phyloP scores from a whole-genome alignment of 2,329 filamentous ascomycete genomes.

The Thielaviopsis populi region DNA sequence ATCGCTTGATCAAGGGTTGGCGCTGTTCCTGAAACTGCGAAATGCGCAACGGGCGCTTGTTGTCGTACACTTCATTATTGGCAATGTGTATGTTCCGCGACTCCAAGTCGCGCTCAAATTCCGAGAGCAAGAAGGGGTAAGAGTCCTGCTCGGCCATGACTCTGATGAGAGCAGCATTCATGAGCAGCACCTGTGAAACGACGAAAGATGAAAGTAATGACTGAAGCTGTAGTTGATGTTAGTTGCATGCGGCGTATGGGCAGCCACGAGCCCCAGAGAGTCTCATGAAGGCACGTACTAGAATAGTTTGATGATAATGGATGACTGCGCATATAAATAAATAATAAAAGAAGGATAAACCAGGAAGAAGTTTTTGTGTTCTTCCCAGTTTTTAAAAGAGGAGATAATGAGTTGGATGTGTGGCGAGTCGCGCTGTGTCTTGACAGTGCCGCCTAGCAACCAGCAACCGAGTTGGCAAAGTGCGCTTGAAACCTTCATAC shows the following conservation, averaged over 20 bases:
- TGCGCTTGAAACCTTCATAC: no score
- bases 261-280: no score
- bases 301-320: no score
- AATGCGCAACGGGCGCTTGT: neutral
- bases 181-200: neutral
- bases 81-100: neutral
- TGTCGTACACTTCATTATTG: neutral
- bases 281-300: no score
- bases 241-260: no score
- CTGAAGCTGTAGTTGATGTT: no score
- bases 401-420: neutral
- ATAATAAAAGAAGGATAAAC: no score
- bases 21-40: neutral
- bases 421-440: no score
- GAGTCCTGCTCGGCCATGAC: neutral
- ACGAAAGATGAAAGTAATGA: neutral
- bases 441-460: neutral
- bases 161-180: neutral
- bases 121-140: neutral
- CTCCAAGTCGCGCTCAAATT: neutral
- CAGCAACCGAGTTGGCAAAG: neutral
- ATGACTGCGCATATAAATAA: no score
- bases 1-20: neutral
- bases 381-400: neutral
- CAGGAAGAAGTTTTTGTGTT: neutral